phyloP scores from a whole-genome alignment of 805 yeast genomes.

The Phaffomyces antillensis region DNA sequence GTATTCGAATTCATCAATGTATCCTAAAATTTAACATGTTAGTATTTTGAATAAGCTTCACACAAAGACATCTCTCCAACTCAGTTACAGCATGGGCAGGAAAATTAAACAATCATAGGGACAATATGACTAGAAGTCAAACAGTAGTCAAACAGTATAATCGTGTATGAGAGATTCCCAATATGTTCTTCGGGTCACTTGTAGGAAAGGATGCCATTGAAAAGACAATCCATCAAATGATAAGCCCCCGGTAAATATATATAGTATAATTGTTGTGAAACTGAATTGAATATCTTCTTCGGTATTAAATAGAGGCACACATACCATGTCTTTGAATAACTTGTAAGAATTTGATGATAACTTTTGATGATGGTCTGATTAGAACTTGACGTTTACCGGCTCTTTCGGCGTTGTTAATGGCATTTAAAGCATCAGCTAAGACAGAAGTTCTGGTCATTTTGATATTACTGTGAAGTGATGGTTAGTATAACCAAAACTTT shows the following conservation, averaged over 20 bases:
- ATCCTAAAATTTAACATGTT: constrained; percentile 23
- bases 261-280: background rate
- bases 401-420: constrained; percentile 98
- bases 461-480: background rate
- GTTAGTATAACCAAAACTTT: constrained; percentile 10
- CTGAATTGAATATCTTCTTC: background rate
- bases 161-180: constrained; percentile 31
- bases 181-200: constrained; percentile 82
- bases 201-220: constrained; percentile 95
- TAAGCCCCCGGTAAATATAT: constrained; percentile 63
- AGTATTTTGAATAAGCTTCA: background rate
- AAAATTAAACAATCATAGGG: constrained; percentile 28
- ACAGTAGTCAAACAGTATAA: constrained; percentile 7
- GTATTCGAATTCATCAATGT: constrained; percentile 97
- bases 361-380: constrained; percentile 97
- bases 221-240: constrained; percentile 95
- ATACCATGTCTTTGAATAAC: constrained; percentile 97
- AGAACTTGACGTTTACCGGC: constrained; percentile 98
- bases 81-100: constrained; percentile 19
- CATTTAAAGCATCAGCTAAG: constrained; percentile 95
- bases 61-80: constrained; percentile 1
- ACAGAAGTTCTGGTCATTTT: constrained; percentile 96
- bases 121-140: background rate
- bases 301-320: constrained; percentile 31
- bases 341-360: constrained; percentile 89